Evolutionary conservation across 768 basidiomycete species (phyloP).

Genomic region (Mycena rebaudengoi): DNA sequence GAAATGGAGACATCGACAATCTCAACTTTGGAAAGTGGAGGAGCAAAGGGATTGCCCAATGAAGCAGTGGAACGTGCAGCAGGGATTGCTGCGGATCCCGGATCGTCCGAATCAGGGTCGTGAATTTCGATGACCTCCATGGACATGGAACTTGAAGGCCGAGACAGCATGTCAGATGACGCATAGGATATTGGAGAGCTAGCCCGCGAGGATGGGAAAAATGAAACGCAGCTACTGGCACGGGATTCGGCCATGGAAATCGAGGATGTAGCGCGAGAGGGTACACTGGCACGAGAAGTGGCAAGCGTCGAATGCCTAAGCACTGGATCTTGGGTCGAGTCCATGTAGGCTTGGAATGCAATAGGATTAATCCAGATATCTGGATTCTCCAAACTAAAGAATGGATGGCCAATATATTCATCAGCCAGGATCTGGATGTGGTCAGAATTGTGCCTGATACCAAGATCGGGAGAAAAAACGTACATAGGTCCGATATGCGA

Average conservation of each 20-base stretch:
- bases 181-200: background rate
- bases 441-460: background rate
- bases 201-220: background rate
- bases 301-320: background rate
- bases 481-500: background rate
- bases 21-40: background rate
- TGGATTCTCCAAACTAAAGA: slow-evolving; percentile 5
- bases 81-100: too few relatives aligned
- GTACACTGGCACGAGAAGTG: background rate
- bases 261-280: background rate
- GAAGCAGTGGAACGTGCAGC: too few relatives aligned
- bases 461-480: background rate
- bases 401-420: background rate
- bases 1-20: background rate
- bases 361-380: background rate
- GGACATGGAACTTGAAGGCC: slow-evolving; percentile 6
- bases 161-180: background rate
- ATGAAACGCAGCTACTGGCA: background rate
- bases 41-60: background rate
- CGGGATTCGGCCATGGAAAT: background rate
- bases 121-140: background rate
- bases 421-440: background rate
- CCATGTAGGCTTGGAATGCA: slow-evolving; percentile 2
- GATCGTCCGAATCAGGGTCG: background rate
- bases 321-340: background rate